These are phyloP conservation scores for Xylariales sp. DNA, from an alignment of 2,329 filamentous ascomycete genomes.

Conservation along the genomic window DNA sequence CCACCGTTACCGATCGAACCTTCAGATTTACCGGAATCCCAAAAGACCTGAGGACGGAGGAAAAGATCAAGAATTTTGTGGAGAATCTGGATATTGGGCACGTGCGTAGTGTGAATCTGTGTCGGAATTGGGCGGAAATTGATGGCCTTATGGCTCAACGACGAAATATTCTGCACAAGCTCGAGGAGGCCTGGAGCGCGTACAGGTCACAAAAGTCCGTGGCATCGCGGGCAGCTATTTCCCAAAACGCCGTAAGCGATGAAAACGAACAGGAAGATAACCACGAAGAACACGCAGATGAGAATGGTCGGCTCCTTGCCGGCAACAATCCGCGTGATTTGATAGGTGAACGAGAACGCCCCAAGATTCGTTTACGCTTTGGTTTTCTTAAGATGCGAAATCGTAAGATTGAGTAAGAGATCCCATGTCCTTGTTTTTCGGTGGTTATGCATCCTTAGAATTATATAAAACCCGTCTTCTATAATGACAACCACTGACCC, in stretches of 20 bases:
- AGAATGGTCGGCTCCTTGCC: constrained; percentile 66
- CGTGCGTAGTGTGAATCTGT: constrained; percentile 88
- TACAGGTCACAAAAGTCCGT: constrained; percentile 70
- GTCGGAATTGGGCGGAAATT: constrained; percentile 85
- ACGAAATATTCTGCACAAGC: constrained; percentile 71
- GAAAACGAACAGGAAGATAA: constrained; percentile 35
- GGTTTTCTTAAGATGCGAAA: constrained; percentile 79
- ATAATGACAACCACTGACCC: constrained; percentile 20
- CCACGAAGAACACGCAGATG: constrained; percentile 47
- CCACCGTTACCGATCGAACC: constrained; percentile 94
- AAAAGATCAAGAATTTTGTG: constrained; percentile 85
- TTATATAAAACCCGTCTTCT: not conserved
- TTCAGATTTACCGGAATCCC: constrained; percentile 93
- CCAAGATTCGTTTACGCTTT: constrained; percentile 80
- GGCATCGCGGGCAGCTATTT: constrained; percentile 41
- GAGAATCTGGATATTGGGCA: constrained; percentile 90
- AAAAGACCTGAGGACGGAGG: constrained; percentile 79
- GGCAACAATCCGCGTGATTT: constrained; percentile 56
- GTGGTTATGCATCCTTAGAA: not conserved
- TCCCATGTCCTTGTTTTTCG: not conserved
- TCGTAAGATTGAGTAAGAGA: constrained; percentile 72
- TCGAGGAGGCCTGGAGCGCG: constrained; percentile 87
- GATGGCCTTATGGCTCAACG: constrained; percentile 79
- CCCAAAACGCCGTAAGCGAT: constrained; percentile 2
- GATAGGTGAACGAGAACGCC: constrained; percentile 62